Evolutionary conservation across 2,329 filamentous ascomycete genomes (phyloP).

Genomic region (Dactylellina haptotyla): DNA sequence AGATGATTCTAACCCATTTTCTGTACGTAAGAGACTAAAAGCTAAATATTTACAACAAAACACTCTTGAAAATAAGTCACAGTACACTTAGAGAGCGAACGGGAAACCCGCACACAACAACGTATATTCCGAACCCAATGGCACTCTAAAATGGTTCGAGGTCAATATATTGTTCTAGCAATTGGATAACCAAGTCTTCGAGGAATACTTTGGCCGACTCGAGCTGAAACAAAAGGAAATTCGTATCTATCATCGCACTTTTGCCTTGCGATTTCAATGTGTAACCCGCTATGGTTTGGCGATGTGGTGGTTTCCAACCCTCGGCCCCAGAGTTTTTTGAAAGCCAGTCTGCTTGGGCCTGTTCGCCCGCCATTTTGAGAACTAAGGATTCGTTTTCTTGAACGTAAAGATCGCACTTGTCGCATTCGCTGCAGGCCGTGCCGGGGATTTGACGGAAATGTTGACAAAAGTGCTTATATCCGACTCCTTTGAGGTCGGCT

Average conservation of each 20-base stretch:
- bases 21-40: too few relatives aligned
- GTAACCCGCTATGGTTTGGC: slow-evolving; percentile 39
- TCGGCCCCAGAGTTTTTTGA: slow-evolving; percentile 65
- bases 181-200: slow-evolving; percentile 17
- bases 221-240: slow-evolving; percentile 1
- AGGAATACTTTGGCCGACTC: slow-evolving; percentile 14
- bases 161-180: slow-evolving; percentile 35
- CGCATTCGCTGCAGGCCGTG: slow-evolving; percentile 78
- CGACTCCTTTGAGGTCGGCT: slow-evolving; percentile 75
- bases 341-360: slow-evolving; percentile 77
- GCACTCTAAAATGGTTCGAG: slow-evolving; percentile 1
- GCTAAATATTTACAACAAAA: too few relatives aligned
- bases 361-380: slow-evolving; percentile 73
- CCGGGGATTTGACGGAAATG: slow-evolving; percentile 88
- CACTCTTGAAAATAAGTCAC: too few relatives aligned
- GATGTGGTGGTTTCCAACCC: slow-evolving; percentile 45
- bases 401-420: slow-evolving; percentile 76
- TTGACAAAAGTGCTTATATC: slow-evolving; percentile 94
- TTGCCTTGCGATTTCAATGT: slow-evolving; percentile 20
- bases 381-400: slow-evolving; percentile 79
- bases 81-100: not conserved
- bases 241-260: not conserved
- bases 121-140: too few relatives aligned
- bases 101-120: not conserved
- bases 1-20: too few relatives aligned